Evolutionary conservation across 768 basidiomycete genomes (phyloP).

Genomic region (Russula griseocarnosa): DNA sequence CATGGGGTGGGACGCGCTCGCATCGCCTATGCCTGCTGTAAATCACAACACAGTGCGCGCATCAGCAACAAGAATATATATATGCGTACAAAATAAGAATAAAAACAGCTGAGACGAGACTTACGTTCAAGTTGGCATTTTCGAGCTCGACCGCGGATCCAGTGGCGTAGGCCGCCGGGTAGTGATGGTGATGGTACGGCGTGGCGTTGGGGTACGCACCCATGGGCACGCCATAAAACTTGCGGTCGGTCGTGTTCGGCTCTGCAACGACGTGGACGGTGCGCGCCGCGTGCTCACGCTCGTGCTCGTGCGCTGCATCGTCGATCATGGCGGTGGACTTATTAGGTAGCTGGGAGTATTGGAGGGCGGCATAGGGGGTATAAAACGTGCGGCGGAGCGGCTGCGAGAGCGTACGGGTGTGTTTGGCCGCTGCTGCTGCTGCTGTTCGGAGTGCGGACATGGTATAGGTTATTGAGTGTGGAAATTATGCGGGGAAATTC

Average conservation of each 20-base stretch:
- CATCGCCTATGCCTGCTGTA: constrained; percentile 42
- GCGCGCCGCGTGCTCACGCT: constrained; percentile 52
- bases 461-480: not conserved
- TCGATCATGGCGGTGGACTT: constrained; percentile 23
- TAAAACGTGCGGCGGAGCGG: constrained; percentile 52
- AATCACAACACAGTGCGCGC: constrained; percentile 39
- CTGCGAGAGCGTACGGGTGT: constrained; percentile 34
- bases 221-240: constrained; percentile 60
- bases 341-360: constrained; percentile 37
- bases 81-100: constrained; percentile 32
- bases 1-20: constrained; percentile 42
- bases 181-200: constrained; percentile 39
- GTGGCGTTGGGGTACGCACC: constrained; percentile 48
- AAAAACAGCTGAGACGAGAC: constrained; percentile 37
- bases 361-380: constrained; percentile 57
- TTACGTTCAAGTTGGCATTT: constrained; percentile 31
- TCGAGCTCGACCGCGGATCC: constrained; percentile 29
- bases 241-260: constrained; percentile 57
- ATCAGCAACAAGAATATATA: constrained; percentile 47
- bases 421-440: constrained; percentile 27
- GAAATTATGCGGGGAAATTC: constrained; percentile 1
- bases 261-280: constrained; percentile 67
- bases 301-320: constrained; percentile 52
- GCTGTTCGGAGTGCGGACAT: constrained; percentile 35
- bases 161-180: constrained; percentile 23